Conservation (phyloP, 306 rosid species). For the Gillenia trifoliata region DNA sequence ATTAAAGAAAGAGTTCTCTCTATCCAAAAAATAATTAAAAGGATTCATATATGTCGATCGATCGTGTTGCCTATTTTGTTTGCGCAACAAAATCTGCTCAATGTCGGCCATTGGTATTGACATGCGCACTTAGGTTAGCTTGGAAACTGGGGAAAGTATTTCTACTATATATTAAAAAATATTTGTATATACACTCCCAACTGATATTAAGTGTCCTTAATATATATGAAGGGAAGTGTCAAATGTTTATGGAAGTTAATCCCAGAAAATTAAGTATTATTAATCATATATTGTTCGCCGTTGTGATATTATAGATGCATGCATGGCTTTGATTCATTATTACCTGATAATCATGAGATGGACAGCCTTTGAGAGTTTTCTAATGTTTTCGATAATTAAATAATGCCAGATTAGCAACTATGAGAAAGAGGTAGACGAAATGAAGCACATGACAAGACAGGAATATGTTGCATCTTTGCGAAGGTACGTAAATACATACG, state of each 20-base stretch:
- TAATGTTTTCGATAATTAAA: neutral
- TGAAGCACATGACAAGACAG: constrained; percentile 95
- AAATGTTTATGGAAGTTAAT: neutral
- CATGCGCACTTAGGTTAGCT: neutral
- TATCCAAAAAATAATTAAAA: neutral
- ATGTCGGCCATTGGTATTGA: constrained; percentile 11
- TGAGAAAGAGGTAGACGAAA: constrained; percentile 82
- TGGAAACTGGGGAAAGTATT: neutral
- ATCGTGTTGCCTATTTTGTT: neutral
- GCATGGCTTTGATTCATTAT: neutral
- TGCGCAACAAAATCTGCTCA: neutral
- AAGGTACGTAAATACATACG: constrained; percentile 40
- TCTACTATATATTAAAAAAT: neutral
- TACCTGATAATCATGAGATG: neutral
- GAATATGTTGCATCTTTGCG: constrained; percentile 91
- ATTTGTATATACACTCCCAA: neutral
- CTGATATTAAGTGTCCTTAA: neutral
- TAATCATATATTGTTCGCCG: neutral
- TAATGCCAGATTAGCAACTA: constrained; percentile 60
- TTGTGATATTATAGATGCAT: neutral
- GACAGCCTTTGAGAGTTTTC: neutral
- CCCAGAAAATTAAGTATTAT: neutral
- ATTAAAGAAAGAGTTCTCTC: neutral
- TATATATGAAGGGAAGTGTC: no score
- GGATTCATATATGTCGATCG: neutral